phyloP scores from a whole-genome alignment of 306 rosid species.

The Begonia loranthoides region DNA sequence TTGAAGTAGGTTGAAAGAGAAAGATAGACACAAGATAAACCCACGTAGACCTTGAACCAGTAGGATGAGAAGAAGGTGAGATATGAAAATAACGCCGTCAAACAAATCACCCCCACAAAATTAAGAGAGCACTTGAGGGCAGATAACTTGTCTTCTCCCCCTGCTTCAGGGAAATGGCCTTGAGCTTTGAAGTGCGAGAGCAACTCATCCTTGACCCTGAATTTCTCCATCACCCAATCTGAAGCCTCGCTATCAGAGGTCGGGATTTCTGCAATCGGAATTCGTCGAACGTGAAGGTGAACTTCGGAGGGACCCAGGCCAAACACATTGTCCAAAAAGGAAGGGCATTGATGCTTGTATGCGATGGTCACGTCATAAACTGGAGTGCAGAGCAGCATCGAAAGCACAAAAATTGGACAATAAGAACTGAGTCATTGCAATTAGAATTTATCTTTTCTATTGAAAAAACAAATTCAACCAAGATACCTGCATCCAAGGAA shows the following conservation, averaged over 20 bases:
- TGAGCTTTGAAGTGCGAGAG: constrained; percentile 44
- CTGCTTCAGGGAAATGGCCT: constrained; percentile 56
- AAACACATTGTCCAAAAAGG: constrained; percentile 79
- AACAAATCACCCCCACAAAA: constrained; percentile 24
- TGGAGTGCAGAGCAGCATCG: constrained; percentile 25
- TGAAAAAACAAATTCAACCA: neutral
- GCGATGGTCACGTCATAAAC: constrained; percentile 78
- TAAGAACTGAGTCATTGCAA: constrained; percentile 1
- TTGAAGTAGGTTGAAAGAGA: constrained; percentile 46
- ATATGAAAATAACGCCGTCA: constrained; percentile 42
- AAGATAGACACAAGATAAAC: constrained; percentile 72
- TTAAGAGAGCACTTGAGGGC: constrained; percentile 36
- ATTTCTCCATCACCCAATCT: constrained; percentile 56
- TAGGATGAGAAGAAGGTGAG: constrained; percentile 50
- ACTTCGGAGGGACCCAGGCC: constrained; percentile 94
- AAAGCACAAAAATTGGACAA: constrained; percentile 6
- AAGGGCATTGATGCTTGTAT: constrained; percentile 70
- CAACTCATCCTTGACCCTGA: constrained; percentile 35
- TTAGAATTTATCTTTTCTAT: neutral
- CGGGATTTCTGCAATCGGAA: constrained; percentile 49
- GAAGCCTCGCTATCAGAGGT: constrained; percentile 37
- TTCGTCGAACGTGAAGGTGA: constrained; percentile 63
- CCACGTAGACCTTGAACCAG: constrained; percentile 65
- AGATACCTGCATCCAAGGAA: constrained; percentile 80
- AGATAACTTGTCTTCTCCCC: constrained; percentile 39